Evolutionary conservation across 106 monocot genomes (phyloP), one percentile per base, ranked within the genome.

Genomic region (Dioscorea zingiberensis): DNA sequence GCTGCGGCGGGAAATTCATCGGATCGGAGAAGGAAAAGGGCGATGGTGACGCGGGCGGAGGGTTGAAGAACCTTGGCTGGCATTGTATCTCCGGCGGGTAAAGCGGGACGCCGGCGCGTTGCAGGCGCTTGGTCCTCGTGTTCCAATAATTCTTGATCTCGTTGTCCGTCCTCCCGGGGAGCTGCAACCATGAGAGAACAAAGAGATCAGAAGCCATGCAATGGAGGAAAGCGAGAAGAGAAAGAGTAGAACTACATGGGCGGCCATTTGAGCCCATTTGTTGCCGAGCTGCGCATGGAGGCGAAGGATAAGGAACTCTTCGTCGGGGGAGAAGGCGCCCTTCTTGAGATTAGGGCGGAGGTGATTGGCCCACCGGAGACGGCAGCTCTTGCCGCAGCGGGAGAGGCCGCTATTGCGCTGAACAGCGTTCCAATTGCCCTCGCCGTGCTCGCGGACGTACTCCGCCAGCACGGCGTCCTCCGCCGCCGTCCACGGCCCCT

Each of bases 61-160:
- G 17, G 21, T 47, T 44, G 44, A 47, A 21, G 73, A 17, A 13
- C 27, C 27, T 53, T 19, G 56, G 48, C 48, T 65, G 58, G 22
- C 55, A 28, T 29, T 68, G 68, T 55, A 75, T 49, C 47, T 78
- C 76, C n/a, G 70, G 59, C 28, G 76, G 84, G 77, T 81, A 86
- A 7, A 83, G 53, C 12, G 85, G 85, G 9, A 84, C 27, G 2
- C 81, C 81, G 0, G 78, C 78, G 8, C 82, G 76, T 71, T 83
- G 77, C 58, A 70, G 60, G 14, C 82, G 62, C 67, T 90, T 90
- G 58, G 80, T 73, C 54, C 80, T 58, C 7, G 83, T 83, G 74
- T 87, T 87, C 88, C 88, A 86, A 66, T 76, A 89, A 71, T 89
- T 89, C 65, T 89, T 89, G 47, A 89, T 89, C 65, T 89, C 89